Base-by-base conservation (phyloP, 768 basidiomycete species). In the Tylopilus felleus region DNA sequence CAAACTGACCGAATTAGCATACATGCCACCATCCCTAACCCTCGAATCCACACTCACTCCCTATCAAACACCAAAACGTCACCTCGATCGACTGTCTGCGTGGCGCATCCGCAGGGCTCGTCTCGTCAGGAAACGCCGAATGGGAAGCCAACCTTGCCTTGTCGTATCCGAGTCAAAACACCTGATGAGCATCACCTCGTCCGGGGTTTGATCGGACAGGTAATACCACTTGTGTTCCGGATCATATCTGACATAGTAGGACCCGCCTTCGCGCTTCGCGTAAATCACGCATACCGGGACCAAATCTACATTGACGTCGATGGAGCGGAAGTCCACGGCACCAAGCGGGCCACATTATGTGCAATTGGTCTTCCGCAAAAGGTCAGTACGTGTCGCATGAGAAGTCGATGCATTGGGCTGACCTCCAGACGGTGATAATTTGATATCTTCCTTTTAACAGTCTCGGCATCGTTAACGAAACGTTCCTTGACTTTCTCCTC, bases 341-440 rank as follows among this genome's bases (percentile, higher is more conserved):
- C 28, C 51, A 17, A 54, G 49, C 53, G 42, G 33, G 53, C 53
- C 10, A 45, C 42, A n/a, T 16, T 44, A n/a, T 55, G 36, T 2
- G 35, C 28, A 33, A 55, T 53, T 7, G 55, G 55, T 13, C 45
- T 42, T 7, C 7, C 4, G 8, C 39, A 21, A 19, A n/a, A 7
- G 31, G 38, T 46, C 17, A 23, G 35, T 25, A 12, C 35, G 9
- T 12, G 12, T 0, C 9, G 3, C 19, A 35, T 12, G 27, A 19
- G 5, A 10, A 23, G 3, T 4, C 8, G 19, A 40, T 2, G 3
- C 12, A 8, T 12, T 13, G 9, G n/a, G 7, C 55, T 36, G 19
- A 64, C 53, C 75, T 73, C 76, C 75, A 77, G 43, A 75, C 68
- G 56, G 77, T 77, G 59, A 77, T 74, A 56, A 77, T 71, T 49